phyloP scores from a whole-genome alignment of 148 eudicot species.

The Silene uniflora region DNA sequence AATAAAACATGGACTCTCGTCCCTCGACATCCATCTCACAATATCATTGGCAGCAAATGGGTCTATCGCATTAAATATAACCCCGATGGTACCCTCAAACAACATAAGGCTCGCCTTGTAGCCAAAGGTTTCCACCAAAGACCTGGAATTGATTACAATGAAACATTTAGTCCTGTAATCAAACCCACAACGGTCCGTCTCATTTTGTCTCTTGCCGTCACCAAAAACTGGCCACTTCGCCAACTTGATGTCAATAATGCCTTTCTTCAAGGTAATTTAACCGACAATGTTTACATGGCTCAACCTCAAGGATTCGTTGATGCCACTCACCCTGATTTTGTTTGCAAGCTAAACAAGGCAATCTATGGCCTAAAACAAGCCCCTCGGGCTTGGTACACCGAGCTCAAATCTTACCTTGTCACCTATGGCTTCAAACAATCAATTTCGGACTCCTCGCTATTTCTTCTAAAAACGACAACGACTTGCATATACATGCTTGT shows the following conservation, averaged over 20 bases:
- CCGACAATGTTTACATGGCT: not conserved
- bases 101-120: no score
- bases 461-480: not conserved
- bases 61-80: not conserved
- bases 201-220: not conserved
- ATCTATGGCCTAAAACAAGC: no score
- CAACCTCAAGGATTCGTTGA: slow-evolving; percentile 6
- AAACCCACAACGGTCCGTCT: not conserved
- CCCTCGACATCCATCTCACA: not conserved
- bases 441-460: not conserved
- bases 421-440: slow-evolving; percentile 2
- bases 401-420: not conserved
- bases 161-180: no score
- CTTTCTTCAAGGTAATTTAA: no score
- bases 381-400: not conserved
- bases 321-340: not conserved
- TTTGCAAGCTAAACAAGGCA: no score
- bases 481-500: not conserved
- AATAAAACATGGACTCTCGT: not conserved
- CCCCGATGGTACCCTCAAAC: no score
- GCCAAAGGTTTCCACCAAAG: no score
- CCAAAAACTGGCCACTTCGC: not conserved
- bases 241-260: no score
- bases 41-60: not conserved
- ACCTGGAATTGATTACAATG: no score